Evolutionary conservation across 805 yeast species (phyloP).

Genomic region (Saccharomycopsis fibuligera): DNA sequence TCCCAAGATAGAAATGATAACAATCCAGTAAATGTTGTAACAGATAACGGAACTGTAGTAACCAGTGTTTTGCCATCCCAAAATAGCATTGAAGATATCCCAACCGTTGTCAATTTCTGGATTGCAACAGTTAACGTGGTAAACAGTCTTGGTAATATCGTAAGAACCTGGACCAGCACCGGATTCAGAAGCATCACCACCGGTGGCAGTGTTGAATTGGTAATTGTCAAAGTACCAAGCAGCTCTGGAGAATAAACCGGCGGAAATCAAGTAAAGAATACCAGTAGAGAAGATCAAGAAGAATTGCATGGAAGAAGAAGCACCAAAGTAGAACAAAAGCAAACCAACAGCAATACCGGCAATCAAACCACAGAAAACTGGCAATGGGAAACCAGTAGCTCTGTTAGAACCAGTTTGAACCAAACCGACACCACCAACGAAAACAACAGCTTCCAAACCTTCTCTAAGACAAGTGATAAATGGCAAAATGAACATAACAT

Average conservation of each 20-base stretch:
- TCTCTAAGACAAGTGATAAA: constrained; percentile 90
- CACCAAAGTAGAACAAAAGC: constrained; percentile 74
- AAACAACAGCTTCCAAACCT: constrained; percentile 94
- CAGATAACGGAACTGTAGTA: constrained; percentile 87
- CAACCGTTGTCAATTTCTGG: constrained; percentile 90
- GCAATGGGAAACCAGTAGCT: constrained; percentile 80
- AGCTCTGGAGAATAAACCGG: constrained; percentile 91
- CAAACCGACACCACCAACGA: constrained; percentile 93
- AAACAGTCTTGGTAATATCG: constrained; percentile 69
- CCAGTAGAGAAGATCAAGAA: constrained; percentile 85
- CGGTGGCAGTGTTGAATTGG: constrained; percentile 56
- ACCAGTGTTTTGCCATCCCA: constrained; percentile 98
- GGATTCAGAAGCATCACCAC: constrained; percentile 91
- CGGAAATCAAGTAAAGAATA: constrained; percentile 80
- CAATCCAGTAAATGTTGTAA: constrained; percentile 85
- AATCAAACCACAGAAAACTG: constrained; percentile 81
- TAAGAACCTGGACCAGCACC: constrained; percentile 97
- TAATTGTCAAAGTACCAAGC: constrained; percentile 83
- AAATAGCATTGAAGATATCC: constrained; percentile 90
- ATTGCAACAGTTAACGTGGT: constrained; percentile 98
- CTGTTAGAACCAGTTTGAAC: constrained; percentile 35
- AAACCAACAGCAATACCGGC: constrained; percentile 73
- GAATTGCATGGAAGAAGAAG: constrained; percentile 73
- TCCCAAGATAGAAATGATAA: constrained; percentile 45
- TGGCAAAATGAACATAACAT: constrained; percentile 85